Base-by-base conservation (phyloP, 495 filamentous ascomycete species). In the Cercophora sp. region DNA sequence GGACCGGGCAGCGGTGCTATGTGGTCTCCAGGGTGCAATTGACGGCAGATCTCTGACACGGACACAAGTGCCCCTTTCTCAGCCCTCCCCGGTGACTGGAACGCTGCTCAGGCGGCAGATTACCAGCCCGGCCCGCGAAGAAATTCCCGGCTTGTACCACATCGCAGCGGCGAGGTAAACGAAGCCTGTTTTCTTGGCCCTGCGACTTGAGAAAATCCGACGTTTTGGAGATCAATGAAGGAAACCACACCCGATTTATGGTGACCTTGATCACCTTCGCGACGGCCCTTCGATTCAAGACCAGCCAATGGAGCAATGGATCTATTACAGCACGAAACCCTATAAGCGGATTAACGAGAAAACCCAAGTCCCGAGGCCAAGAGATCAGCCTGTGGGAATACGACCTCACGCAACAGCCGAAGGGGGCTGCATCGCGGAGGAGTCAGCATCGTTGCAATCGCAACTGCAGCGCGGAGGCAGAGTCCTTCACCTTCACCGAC, bases 371-470 rank as follows among this genome's bases (percentile, higher is more conserved):
- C 40, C 18, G 18, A 43, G 20, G 20, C 40, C 29, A 13, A 32
- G 29, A 32, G 29, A 32, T 32, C 8, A 22, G 19, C n/a, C 40
- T 25, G 18, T 22, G 18, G 5, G 20, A 43, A 43, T 43, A 43
- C 40, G 20, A 43, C 40, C 18, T 43, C 18, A 25, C 40, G 25
- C 40, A 43, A 43, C 40, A 43, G 40, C 40, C 20, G 40, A 43
- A 9, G 22, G 29, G 29, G 13, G 13, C n/a, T 15, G 34, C 34
- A 37, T 5, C 13, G 13, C 5, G 19, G 11, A 37, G 34, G 19
- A 37, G 19, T 5, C 5, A 15, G 22, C 16, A 6, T 8, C 36
- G 16, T 5, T 39, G 36, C 36, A n/a, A 39, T 39, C 15, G 11
- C n/a, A 36, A 39, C 36, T 39, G 36, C 36, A 39, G 4, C 10